Evolutionary conservation across 257 asterid genomes (phyloP), one percentile per base, ranked within the genome.

Genomic region (Solanum etuberosum): DNA sequence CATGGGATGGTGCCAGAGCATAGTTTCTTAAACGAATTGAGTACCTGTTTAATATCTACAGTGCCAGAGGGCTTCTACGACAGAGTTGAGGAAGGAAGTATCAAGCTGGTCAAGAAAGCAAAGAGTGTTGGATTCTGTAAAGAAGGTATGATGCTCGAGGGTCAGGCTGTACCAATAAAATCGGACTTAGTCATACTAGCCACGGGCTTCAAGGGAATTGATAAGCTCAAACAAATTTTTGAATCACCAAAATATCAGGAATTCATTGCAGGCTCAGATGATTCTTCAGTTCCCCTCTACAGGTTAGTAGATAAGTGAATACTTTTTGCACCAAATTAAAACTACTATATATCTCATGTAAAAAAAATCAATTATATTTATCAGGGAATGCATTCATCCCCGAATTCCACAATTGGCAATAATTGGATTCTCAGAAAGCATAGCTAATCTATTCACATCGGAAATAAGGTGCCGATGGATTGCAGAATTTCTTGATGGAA

Each of bases 11-110:
- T 91, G 46, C 95, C 94, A 7, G 88, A 91, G 38, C 90, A 91
- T 31, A 89, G 91, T 59, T 91, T 93, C 88, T 67, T 89, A 57
- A 82, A 89, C 83, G 93, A 90, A 42, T 9, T 88, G 23, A 87
- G 85, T 85, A 78, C 94, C 32, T 91, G 93, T 48, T 61, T 71
- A 34, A 29, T 83, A 37, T 38, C 91, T 13, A 86, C 87, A 0
- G 92, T 92, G 12, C 96, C 94, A 1, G 90, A 92, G 63, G 91
- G 89, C 34, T 92, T 91, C 89, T 93, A 89, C 32, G 89, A 91
- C 20, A 88, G 83, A 38, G 96, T 91, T 16, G 94, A 90, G 31
- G 86, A 90, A n/a, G 96, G 93, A 87, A 90, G 94, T 90, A 90
- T 93, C 86, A 35, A 86, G 31, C 89, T 93, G 12, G 35, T 31